Conservation (phyloP, 495 filamentous ascomycete genomes). For the Talaromyces proteolyticus region DNA sequence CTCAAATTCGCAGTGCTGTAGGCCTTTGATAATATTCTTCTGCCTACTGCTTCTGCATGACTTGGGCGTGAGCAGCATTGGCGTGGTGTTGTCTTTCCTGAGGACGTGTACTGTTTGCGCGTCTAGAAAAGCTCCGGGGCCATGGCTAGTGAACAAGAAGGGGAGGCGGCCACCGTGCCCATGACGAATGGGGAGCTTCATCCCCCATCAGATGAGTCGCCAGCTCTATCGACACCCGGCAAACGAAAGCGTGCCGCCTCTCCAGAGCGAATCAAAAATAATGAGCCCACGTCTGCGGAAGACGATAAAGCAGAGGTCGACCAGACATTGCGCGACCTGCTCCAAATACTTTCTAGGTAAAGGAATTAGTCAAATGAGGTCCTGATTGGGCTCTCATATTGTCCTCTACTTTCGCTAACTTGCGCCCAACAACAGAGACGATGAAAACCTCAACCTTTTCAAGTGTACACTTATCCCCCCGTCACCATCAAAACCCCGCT, state of each 20-base stretch:
- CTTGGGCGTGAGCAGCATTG: not conserved
- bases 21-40: not conserved
- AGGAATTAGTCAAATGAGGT: not conserved
- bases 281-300: conserved; percentile 17
- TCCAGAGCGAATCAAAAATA: conserved; percentile 27
- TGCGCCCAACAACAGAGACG: conserved; percentile 20
- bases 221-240: conserved; percentile 29
- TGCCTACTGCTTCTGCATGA: not conserved
- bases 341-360: conserved; percentile 35
- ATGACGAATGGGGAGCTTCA: conserved; percentile 32
- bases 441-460: conserved; percentile 36
- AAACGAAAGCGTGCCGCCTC: conserved; percentile 41
- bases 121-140: conserved; percentile 5
- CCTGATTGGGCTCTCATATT: not conserved
- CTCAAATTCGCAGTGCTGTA: not conserved
- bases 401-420: no score
- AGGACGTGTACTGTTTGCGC: conserved; percentile 8
- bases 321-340: conserved; percentile 32
- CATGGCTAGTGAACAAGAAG: conserved; percentile 41
- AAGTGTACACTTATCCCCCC: conserved; percentile 31
- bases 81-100: not conserved
- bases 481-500: conserved; percentile 35
- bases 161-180: conserved; percentile 26
- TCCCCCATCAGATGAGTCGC: conserved; percentile 23
- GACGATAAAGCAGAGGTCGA: conserved; percentile 29